phyloP scores from a whole-genome alignment of 2,329 filamentous ascomycete genomes.

The Nectriaceae sp. region DNA sequence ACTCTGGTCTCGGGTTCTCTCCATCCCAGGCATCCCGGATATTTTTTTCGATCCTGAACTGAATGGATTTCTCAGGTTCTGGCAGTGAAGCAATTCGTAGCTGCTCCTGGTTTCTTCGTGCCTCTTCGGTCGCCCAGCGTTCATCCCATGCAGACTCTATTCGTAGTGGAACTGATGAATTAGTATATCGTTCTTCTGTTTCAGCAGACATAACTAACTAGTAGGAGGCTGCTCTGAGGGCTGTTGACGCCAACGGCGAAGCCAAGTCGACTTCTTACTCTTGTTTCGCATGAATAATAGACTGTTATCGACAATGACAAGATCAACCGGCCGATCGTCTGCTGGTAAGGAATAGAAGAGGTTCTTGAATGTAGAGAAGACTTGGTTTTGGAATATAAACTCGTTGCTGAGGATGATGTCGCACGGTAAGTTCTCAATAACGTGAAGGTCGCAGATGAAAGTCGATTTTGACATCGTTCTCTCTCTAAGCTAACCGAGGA shows the following conservation, averaged over 20 bases:
- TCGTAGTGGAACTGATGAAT: neutral
- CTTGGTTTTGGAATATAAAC: conserved; percentile 11
- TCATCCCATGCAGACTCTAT: neutral
- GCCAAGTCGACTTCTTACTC: neutral
- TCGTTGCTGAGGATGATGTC: conserved; percentile 14
- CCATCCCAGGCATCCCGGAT: neutral
- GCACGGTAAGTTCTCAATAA: conserved; percentile 5
- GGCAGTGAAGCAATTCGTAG: neutral
- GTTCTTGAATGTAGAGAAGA: conserved; percentile 4
- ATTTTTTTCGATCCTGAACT: neutral
- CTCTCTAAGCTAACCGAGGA: neutral
- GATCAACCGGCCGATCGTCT: neutral
- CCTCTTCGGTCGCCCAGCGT: neutral
- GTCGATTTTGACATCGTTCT: no score
- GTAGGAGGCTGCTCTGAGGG: no score
- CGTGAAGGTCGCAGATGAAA: conserved; percentile 10
- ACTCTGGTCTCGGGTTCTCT: neutral
- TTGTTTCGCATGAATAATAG: neutral
- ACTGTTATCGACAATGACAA: neutral
- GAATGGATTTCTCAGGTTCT: neutral
- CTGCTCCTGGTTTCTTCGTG: neutral
- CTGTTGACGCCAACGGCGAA: no score
- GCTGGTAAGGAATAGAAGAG: neutral
- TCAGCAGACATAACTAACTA: neutral
- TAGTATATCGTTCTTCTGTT: neutral